Base-by-base conservation (phyloP, 2,329 filamentous ascomycete genomes). In the Fusarium coffeatum region DNA sequence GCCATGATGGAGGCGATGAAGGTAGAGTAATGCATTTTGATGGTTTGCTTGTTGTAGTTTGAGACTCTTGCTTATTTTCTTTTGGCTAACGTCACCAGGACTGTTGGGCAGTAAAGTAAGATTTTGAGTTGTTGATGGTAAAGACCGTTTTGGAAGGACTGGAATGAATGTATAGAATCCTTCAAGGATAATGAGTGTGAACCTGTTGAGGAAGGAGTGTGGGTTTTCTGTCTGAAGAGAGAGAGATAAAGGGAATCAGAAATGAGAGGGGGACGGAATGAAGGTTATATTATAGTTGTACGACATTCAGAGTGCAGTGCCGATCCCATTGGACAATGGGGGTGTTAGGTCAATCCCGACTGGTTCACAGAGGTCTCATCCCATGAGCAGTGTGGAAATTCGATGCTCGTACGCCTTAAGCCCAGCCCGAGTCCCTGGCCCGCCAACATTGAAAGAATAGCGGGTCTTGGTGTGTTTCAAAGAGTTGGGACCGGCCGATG, bases 1-100 rank as follows among this genome's bases (percentile, higher is more conserved):
- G 70, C 69, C 57, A 72, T 42, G 40, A 71, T 54, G 47, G 64
- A 49, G 41, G 50, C 42, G 50, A 61, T 12, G 37, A 73, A 27
- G 30, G 53, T 59, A 40, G 71, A 68, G 71, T 68, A 73, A 50
- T 65, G 66, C 71, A 73, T 73, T 46, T 72, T 73, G 70, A 30
- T 43, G 34, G 16, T 69, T 59, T 49, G 34, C 37, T 28, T 49
- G 45, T 42, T 28, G 42, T 54, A 32, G 51, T 54, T 53, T 48
- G 34, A 54, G 27, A 18, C 27, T 41, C 13, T 16, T 40, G 32
- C 13, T 28, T 27, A 16, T 20, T 20, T 27, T 28, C 34, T 51
- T 22, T 41, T 53, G 49, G 49, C 61, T 59, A 64, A 51, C 49
- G 69, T 71, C 69, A 63, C 69, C 68, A 42, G 69, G 68, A 71